Evolutionary conservation across 2,329 filamentous ascomycete genomes (phyloP), one percentile per base, ranked within the genome.

Genomic region (Dothistroma septosporum): DNA sequence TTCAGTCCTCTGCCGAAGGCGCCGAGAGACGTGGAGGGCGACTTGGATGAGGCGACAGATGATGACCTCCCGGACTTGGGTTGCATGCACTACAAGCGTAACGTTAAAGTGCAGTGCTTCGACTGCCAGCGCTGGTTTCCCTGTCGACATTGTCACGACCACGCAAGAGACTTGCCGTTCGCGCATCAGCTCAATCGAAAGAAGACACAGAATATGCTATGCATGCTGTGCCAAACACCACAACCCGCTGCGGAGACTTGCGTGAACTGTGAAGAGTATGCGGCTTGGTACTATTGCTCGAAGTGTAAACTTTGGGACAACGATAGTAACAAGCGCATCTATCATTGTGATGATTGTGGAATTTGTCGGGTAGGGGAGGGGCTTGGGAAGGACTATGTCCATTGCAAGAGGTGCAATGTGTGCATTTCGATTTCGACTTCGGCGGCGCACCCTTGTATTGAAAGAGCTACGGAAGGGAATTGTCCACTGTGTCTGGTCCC

Each of bases 221-320:
- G 94, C 75, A 99, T 99, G 94, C 81, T 92, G 31, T 99, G 94
- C 74, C 86, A 87, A 7, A 91, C 89, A 59, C 88, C 94, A 1
- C 94, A 99, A 70, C 85, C 85, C 59, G 92, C 90, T 3, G 86
- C 85, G 32, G 91, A 96, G 64, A 82, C 85, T 55, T 99, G 94
- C 74, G 80, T 83, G 55, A 82, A 85, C 59, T 99, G 94, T 73
- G 88, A 87, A 19, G 85, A 87, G 67, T 84, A 86, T 60, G 85
- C 91, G 7, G 92, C 93, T 12, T 89, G 89, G 71, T 97, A 97
- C 75, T 99, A 95, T 73, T 99, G 94, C 77, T 84, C 86, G 57
- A 89, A 94, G 58, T 99, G 94, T 81, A 97, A 97, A 76, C 82
- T 99, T 1, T 99, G 94, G 94, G 93, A 97, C 71, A 92, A 97